Evolutionary conservation across 169 alveolate species (phyloP), one percentile per base, ranked within the genome.

Genomic region (Eimeria brunetti): DNA sequence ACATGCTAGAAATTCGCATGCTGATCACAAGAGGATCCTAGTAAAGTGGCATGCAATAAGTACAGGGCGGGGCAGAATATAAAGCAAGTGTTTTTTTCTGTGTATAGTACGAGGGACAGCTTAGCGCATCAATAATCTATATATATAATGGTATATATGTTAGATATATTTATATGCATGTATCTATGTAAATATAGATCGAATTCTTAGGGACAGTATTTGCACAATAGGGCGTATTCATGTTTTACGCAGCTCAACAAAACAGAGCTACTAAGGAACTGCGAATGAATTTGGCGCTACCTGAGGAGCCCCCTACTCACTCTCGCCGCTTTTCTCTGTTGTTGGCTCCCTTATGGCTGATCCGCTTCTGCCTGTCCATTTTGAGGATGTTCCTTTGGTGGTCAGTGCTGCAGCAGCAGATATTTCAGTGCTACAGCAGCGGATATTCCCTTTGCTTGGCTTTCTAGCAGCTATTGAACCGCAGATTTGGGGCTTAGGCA

Each of bases 331-430:
- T 86, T 30, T 41, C 36, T 49, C 41, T 86, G 49, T 14, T 86
- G 56, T 16, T 60, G 44, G 92, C 81, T 33, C 92, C 92, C 33
- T 44, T 86, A 22, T 86, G 92, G 92, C 76, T 86, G 24, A 62
- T 86, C 30, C 20, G 76, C 83, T 2, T 38, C 24, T 44, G 56
- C 18, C 58, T 86, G 16, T 16, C 67, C 24, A 2, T 86, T 11
- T 16, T 86, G 18, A 86, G 41, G 81, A 41, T 86, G 1, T 41
- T 86, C 18, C 9, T 86, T 7, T 86, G 92, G 92, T 62, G 92
- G 92, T 86, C 67, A 58, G 92, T 44, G 36, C 64, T 27, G 88
- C 41, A 75, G 41, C 20, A 49, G 41, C 69, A 22, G 49, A 9
- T n/a, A 44, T 16, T n/a, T n/a, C n/a, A n/a, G n/a, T n/a, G n/a